Evolutionary conservation across 2,329 filamentous ascomycete genomes (phyloP).

Genomic region (Apiospora saccharicola): DNA sequence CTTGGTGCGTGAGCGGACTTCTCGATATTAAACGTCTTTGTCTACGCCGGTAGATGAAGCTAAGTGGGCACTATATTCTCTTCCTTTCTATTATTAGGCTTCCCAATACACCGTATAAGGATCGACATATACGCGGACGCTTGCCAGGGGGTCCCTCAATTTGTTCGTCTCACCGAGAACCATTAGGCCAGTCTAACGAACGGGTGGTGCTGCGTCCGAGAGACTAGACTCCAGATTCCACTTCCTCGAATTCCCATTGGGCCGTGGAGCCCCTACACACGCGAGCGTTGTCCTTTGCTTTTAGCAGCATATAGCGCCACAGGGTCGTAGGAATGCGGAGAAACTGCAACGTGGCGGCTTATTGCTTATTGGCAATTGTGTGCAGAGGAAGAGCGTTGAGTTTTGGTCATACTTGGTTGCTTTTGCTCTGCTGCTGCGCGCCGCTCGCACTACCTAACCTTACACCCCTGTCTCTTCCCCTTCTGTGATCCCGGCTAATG

Average conservation of each 20-base stretch:
- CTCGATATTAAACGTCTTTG: slow-evolving; percentile 12
- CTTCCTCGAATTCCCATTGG: slow-evolving; percentile 5
- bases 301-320: slow-evolving; percentile 8
- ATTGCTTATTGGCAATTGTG: background rate
- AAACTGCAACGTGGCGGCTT: slow-evolving; percentile 16
- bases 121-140: slow-evolving; percentile 11
- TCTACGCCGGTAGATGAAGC: background rate
- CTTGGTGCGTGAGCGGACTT: background rate
- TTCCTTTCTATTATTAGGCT: background rate
- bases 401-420: background rate
- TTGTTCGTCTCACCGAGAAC: slow-evolving; percentile 1
- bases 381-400: background rate
- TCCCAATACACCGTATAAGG: slow-evolving; percentile 5
- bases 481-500: slow-evolving; percentile 6
- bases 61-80: background rate
- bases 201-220: slow-evolving; percentile 4
- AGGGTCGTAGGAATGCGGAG: slow-evolving; percentile 13
- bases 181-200: background rate
- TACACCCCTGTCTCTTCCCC: background rate
- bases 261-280: background rate
- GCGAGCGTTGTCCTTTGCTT: background rate
- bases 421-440: background rate
- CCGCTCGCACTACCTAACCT: background rate
- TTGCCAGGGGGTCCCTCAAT: background rate
- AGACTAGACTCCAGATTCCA: background rate